Conservation (phyloP, 1,284 basidiomycete species). For the Volvariella surrecta region DNA sequence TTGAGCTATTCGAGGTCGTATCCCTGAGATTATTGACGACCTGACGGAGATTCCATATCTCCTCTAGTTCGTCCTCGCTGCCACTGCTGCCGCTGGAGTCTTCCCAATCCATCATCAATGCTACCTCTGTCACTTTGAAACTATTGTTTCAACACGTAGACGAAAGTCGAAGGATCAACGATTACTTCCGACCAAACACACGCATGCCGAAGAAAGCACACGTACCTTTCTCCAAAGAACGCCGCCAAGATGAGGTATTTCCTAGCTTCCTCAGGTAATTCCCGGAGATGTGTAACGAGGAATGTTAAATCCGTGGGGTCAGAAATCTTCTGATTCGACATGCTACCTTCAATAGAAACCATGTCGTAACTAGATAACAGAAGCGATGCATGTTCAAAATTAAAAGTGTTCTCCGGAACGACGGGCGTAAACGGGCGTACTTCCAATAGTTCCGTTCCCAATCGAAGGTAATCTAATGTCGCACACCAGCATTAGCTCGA, state of each 20-base stretch:
- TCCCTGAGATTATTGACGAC: conserved; percentile 37
- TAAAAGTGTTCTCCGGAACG: no score
- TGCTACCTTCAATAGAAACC: conserved; percentile 40
- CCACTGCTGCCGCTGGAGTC: conserved; percentile 41
- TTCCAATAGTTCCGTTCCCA: conserved; percentile 56
- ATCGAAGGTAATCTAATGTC: conserved; percentile 44
- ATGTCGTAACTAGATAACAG: conserved; percentile 39
- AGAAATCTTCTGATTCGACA: conserved; percentile 40
- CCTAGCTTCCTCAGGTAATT: conserved; percentile 53
- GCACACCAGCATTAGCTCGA: conserved; percentile 5
- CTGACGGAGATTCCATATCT: conserved; percentile 43
- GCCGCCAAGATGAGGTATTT: conserved; percentile 64
- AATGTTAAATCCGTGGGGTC: conserved; percentile 58
- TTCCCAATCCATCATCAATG: conserved; percentile 65
- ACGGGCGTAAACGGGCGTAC: conserved; percentile 26
- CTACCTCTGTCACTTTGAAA: conserved; percentile 63
- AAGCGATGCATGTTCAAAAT: neutral
- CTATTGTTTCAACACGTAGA: conserved; percentile 22
- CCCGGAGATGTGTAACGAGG: conserved; percentile 46
- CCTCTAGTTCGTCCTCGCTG: conserved; percentile 46
- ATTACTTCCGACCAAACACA: no score
- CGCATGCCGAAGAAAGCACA: no score
- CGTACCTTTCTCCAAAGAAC: conserved; percentile 61
- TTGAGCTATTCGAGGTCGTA: conserved; percentile 28
- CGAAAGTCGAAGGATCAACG: no score